A percentile compares a stretch with the other conserved stretches of the same genome.
Evolutionary conservation across 1,284 basidiomycete genomes (phyloP).

Genomic region (Cutaneotrichosporon sp.): DNA sequence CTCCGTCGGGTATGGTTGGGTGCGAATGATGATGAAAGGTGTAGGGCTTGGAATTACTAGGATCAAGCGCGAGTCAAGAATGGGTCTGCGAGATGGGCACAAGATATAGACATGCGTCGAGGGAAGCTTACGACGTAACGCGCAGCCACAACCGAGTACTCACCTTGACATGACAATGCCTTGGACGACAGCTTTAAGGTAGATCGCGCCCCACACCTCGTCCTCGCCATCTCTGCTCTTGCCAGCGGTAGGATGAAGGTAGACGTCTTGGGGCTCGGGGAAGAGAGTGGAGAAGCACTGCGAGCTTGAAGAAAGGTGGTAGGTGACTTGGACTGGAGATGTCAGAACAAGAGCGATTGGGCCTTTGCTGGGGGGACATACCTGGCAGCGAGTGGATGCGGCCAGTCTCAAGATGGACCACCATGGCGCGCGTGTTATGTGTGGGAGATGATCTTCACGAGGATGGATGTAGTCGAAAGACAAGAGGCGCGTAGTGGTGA

Average conservation of each 20-base stretch:
- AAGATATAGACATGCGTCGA: background rate
- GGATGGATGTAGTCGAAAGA: background rate
- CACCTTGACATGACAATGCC: constrained; percentile 49
- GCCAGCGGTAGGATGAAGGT: constrained; percentile 43
- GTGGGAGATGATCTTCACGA: background rate
- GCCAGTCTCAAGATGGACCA: constrained; percentile 37
- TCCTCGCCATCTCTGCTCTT: constrained; percentile 27
- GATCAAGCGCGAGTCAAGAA: too few species aligned
- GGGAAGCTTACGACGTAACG: background rate
- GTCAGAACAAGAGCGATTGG: constrained; percentile 4
- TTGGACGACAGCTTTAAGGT: constrained; percentile 47
- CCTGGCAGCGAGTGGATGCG: constrained; percentile 48
- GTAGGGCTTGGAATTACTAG: background rate
- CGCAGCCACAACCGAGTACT: constrained; percentile 8
- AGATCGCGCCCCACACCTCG: constrained; percentile 49
- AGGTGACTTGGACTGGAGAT: constrained; percentile 41
- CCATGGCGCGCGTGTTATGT: constrained; percentile 21
- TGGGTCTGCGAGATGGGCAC: background rate
- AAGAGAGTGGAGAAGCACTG: constrained; percentile 45
- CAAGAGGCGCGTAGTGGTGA: background rate
- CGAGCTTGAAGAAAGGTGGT: constrained; percentile 42
- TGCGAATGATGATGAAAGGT: background rate
- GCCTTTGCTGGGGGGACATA: constrained; percentile 22
- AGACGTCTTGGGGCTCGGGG: constrained; percentile 42
- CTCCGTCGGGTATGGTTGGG: background rate